These are phyloP conservation scores for Yamadazyma kitorensis DNA, from an alignment of 805 yeast genomes.

Conservation along the genomic window DNA sequence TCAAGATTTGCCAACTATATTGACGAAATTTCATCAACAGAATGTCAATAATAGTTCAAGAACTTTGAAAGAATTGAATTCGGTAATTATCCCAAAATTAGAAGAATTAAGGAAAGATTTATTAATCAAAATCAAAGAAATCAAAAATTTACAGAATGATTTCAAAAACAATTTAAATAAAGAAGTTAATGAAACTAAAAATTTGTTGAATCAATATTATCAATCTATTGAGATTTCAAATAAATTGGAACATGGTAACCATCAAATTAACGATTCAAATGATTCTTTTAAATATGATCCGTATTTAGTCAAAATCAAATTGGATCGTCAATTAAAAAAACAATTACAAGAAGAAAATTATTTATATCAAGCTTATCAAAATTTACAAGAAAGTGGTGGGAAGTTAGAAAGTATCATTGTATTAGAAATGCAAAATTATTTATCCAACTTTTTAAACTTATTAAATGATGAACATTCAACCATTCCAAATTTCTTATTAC, in stretches of 20 bases:
- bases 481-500: conserved; percentile 62
- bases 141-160: conserved; percentile 76
- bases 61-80: conserved; percentile 49
- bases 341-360: conserved; percentile 83
- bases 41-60: conserved; percentile 34
- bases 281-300: conserved; percentile 66
- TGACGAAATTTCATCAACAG: conserved; percentile 49
- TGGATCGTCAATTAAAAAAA: conserved; percentile 74
- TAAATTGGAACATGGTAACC: conserved; percentile 28
- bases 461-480: conserved; percentile 72
- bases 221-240: conserved; percentile 66
- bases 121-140: conserved; percentile 81
- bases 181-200: conserved; percentile 46
- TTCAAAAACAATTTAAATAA: conserved; percentile 72
- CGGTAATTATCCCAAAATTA: conserved; percentile 49
- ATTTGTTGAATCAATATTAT: conserved; percentile 45
- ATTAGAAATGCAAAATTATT: conserved; percentile 78
- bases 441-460: conserved; percentile 67
- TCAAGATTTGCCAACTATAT: conserved; percentile 73
- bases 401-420: conserved; percentile 85
- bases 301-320: conserved; percentile 61
- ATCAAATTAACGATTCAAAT: conserved; percentile 9
- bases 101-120: conserved; percentile 68
- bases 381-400: conserved; percentile 82
- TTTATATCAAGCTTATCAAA: conserved; percentile 82